Conservation (phyloP, 2,329 filamentous ascomycete genomes). For the Fusarium humuli region DNA sequence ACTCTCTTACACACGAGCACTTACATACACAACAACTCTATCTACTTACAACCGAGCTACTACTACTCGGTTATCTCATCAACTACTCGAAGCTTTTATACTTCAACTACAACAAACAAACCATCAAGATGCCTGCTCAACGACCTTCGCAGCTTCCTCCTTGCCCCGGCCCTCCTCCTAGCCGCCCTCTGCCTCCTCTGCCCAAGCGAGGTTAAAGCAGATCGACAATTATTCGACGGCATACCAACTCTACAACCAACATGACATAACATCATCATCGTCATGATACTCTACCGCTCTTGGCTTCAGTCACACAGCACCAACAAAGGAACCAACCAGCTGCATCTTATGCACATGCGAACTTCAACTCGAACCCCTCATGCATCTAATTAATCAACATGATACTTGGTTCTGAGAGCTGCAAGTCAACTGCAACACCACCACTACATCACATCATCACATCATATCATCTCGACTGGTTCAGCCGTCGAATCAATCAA, state of each 20-base stretch:
- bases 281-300: constrained; percentile 18
- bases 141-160: constrained; percentile 74
- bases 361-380: constrained; percentile 38
- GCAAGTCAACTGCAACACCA: constrained; percentile 25
- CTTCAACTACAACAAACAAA: constrained; percentile 36
- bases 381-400: constrained; percentile 36
- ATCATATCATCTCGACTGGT: background rate
- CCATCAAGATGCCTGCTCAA: constrained; percentile 65
- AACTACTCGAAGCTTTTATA: constrained; percentile 25
- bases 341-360: constrained; percentile 41
- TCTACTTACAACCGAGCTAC: constrained; percentile 39
- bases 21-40: constrained; percentile 25
- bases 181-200: constrained; percentile 72
- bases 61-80: constrained; percentile 35
- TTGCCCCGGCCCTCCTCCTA: constrained; percentile 74
- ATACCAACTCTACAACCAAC: background rate
- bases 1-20: constrained; percentile 23
- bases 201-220: constrained; percentile 67
- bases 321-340: constrained; percentile 24
- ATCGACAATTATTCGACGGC: constrained; percentile 22
- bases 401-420: constrained; percentile 33
- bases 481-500: constrained; percentile 39
- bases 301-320: constrained; percentile 36
- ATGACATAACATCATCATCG: constrained; percentile 7
- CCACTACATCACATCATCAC: background rate